Conservation (phyloP, 2,329 filamentous ascomycete species). For the Exophiala xenobiotica region DNA sequence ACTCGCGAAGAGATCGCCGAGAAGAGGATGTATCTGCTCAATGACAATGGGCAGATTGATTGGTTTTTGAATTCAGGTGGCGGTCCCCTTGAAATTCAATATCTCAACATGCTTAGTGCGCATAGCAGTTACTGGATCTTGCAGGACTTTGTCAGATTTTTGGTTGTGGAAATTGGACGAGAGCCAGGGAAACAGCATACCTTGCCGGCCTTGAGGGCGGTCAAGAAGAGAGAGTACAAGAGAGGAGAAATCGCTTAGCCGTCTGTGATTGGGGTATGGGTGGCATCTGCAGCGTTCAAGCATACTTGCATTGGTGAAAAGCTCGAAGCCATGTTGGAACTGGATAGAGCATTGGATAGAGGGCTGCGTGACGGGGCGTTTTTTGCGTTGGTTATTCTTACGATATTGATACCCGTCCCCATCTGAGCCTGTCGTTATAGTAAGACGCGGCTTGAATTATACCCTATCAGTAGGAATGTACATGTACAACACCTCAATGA, state of each 20-base stretch:
- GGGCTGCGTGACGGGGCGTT: neutral
- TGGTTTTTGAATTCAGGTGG: conserved; percentile 81
- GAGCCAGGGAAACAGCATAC: conserved; percentile 64
- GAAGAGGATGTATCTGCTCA: conserved; percentile 80
- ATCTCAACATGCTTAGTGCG: conserved; percentile 93
- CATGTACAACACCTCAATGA: too few species aligned
- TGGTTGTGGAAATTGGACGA: conserved; percentile 84
- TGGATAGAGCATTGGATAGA: neutral
- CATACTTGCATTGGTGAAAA: neutral
- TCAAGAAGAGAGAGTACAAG: conserved; percentile 54
- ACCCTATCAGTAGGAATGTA: neutral
- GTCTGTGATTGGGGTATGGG: too few species aligned
- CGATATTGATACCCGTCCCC: conserved; percentile 18
- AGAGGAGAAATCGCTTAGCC: conserved; percentile 36
- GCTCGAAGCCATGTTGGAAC: neutral
- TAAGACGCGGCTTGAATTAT: neutral
- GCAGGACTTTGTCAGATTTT: conserved; percentile 81
- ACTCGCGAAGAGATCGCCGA: conserved; percentile 88
- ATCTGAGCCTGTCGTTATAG: neutral
- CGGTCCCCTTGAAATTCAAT: conserved; percentile 89
- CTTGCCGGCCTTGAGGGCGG: conserved; percentile 53
- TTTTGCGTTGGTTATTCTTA: conserved; percentile 1
- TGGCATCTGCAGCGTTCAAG: conserved; percentile 3
- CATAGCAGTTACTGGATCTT: conserved; percentile 93
- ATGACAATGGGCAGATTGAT: conserved; percentile 96